These are phyloP conservation scores for Fusarium nodosum DNA, from an alignment of 2,329 filamentous ascomycete genomes.

Conservation along the genomic window DNA sequence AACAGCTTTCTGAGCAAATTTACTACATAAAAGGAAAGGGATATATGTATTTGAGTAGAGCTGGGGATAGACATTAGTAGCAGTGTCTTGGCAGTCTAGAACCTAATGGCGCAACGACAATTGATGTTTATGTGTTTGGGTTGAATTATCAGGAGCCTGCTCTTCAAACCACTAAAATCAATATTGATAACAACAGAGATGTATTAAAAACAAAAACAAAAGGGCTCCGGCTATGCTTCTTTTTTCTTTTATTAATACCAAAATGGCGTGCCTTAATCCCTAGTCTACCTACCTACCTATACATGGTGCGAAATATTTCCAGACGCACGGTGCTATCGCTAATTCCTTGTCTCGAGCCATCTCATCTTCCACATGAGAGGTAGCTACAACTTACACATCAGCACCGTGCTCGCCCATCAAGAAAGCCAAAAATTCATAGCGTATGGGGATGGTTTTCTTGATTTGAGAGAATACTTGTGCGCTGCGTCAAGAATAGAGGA, in stretches of 20 bases:
- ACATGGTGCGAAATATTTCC: constrained; percentile 9
- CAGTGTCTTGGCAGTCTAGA: constrained; percentile 48
- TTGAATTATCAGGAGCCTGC: constrained; percentile 1
- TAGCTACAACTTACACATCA: constrained; percentile 31
- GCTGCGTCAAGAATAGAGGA: constrained; percentile 11
- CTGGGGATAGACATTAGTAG: constrained; percentile 42
- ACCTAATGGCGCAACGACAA: constrained; percentile 52
- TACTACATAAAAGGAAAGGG: constrained; percentile 46
- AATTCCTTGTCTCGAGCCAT: constrained; percentile 1
- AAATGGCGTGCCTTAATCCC: background rate
- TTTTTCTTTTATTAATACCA: background rate
- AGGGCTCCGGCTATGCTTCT: no score
- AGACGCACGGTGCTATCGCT: constrained; percentile 11
- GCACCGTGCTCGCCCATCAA: constrained; percentile 2
- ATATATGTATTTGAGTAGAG: constrained; percentile 41
- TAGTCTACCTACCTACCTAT: no score
- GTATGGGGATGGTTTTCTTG: constrained; percentile 10
- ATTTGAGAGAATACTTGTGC: background rate
- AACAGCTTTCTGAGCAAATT: constrained; percentile 35
- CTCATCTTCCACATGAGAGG: background rate
- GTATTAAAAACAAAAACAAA: no score
- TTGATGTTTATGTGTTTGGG: constrained; percentile 42
- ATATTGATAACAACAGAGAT: background rate
- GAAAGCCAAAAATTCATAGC: background rate
- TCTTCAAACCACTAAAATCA: background rate